Percentiles rank a stretch among this genome's conserved stretches.
Conservation (phyloP, 139 green algal genomes). For the Volvox africanus region DNA sequence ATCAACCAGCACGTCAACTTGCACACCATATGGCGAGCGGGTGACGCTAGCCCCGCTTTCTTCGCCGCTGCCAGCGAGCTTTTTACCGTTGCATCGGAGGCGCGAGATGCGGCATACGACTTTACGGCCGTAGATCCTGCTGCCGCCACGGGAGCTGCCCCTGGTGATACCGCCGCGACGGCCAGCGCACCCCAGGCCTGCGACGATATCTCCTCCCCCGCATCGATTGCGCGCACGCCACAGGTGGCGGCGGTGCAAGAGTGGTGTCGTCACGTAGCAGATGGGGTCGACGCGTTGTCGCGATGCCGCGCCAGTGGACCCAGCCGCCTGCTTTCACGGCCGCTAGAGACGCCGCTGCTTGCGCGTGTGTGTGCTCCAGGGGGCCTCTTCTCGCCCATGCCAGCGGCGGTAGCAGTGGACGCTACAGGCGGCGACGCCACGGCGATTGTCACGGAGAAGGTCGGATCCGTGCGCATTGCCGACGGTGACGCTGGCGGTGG, state of each 20-base stretch:
- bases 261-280: conserved; percentile 19
- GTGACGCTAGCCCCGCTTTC: conserved; percentile 20
- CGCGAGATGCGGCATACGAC: conserved; percentile 7
- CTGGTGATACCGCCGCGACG: not conserved
- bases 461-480: not conserved
- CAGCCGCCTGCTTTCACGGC: conserved; percentile 27
- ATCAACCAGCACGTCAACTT: not conserved
- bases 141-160: not conserved
- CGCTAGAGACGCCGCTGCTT: not conserved
- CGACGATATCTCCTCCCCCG: not conserved
- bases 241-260: conserved; percentile 28
- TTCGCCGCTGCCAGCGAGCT: conserved; percentile 48
- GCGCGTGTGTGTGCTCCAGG: not conserved
- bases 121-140: not conserved
- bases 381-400: not conserved
- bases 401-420: not conserved
- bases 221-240: not conserved
- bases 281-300: not conserved
- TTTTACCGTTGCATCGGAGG: conserved; percentile 25
- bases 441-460: not conserved
- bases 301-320: conserved; percentile 10
- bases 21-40: conserved; percentile 36
- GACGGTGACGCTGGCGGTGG: not conserved
- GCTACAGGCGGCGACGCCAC: not conserved
- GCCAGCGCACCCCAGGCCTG: no score